Percentiles rank a stretch among this genome's conserved stretches.
Conservation (phyloP, 768 basidiomycete species). For the Phylloporus arenicola region DNA sequence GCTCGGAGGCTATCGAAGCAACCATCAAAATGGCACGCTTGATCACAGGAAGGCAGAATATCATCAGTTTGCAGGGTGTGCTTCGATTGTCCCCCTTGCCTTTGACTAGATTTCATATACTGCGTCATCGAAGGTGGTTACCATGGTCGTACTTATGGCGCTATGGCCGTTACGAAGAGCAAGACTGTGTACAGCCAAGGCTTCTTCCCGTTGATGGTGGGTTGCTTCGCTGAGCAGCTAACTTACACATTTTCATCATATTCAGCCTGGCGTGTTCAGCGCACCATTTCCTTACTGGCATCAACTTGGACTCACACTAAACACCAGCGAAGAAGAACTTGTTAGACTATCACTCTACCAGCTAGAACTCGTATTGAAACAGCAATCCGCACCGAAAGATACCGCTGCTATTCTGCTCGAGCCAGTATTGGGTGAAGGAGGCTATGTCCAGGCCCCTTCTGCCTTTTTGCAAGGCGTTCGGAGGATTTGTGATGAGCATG, state of each 20-base stretch:
- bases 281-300: slow-evolving; percentile 94
- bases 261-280: slow-evolving; percentile 75
- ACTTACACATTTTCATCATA: background rate
- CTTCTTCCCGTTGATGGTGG: slow-evolving; percentile 76
- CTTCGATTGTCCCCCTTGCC: background rate
- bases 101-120: slow-evolving; percentile 1
- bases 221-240: slow-evolving; percentile 12
- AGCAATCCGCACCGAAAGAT: slow-evolving; percentile 78
- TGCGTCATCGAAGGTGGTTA: slow-evolving; percentile 51
- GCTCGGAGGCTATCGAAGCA: slow-evolving; percentile 89
- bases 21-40: slow-evolving; percentile 81
- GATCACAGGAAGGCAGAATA: slow-evolving; percentile 77
- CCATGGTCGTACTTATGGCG: slow-evolving; percentile 90
- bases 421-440: slow-evolving; percentile 92
- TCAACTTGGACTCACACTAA: slow-evolving; percentile 55
- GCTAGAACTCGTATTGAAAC: slow-evolving; percentile 69
- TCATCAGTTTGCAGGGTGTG: slow-evolving; percentile 85
- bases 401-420: slow-evolving; percentile 94
- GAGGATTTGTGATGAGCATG: slow-evolving; percentile 80
- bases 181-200: slow-evolving; percentile 89
- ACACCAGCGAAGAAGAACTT: slow-evolving; percentile 52
- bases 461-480: slow-evolving; percentile 78
- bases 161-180: slow-evolving; percentile 90
- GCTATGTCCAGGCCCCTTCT: slow-evolving; percentile 84
- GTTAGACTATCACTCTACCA: slow-evolving; percentile 68